These are phyloP conservation scores for Phialophora macrospora DNA, from an alignment of 2,329 filamentous ascomycete species.

Conservation along the genomic window DNA sequence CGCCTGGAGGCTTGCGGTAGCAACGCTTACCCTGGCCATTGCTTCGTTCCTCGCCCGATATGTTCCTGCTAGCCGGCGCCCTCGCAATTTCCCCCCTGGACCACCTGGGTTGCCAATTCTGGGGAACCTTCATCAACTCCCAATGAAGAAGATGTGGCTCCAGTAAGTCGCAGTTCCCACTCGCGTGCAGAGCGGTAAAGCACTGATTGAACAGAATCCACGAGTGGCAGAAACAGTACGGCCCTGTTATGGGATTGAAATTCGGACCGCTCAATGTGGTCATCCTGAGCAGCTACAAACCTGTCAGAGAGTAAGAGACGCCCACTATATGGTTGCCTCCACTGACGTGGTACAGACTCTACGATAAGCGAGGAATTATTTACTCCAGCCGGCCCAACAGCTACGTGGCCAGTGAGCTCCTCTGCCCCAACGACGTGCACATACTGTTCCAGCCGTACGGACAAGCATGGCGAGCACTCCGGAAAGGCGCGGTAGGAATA, in stretches of 20 bases:
- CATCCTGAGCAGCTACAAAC: slow-evolving; percentile 29
- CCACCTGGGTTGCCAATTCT: slow-evolving; percentile 33
- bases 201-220: slow-evolving; percentile 25
- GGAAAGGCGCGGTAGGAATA: slow-evolving; percentile 33
- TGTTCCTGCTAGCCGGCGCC: slow-evolving; percentile 25
- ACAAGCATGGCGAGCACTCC: slow-evolving; percentile 51
- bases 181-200: neutral
- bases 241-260: slow-evolving; percentile 30
- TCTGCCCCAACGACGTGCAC: slow-evolving; percentile 22
- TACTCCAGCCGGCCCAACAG: slow-evolving; percentile 50
- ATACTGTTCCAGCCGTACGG: slow-evolving; percentile 51
- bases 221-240: slow-evolving; percentile 31
- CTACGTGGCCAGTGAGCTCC: slow-evolving; percentile 47
- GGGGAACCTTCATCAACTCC: slow-evolving; percentile 35
- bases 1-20: slow-evolving; percentile 4
- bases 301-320: slow-evolving; percentile 25
- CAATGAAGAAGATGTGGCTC: slow-evolving; percentile 20
- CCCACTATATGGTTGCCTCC: neutral
- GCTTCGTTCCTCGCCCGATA: slow-evolving; percentile 13
- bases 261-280: slow-evolving; percentile 32
- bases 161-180: slow-evolving; percentile 6
- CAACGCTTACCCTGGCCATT: neutral
- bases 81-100: slow-evolving; percentile 33
- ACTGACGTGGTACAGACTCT: slow-evolving; percentile 39
- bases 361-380: slow-evolving; percentile 48